A percentile compares a stretch with the other conserved stretches of the same genome.
Evolutionary conservation across 495 filamentous ascomycete genomes (phyloP).

Genomic region (Trypethelium eluteriae): DNA sequence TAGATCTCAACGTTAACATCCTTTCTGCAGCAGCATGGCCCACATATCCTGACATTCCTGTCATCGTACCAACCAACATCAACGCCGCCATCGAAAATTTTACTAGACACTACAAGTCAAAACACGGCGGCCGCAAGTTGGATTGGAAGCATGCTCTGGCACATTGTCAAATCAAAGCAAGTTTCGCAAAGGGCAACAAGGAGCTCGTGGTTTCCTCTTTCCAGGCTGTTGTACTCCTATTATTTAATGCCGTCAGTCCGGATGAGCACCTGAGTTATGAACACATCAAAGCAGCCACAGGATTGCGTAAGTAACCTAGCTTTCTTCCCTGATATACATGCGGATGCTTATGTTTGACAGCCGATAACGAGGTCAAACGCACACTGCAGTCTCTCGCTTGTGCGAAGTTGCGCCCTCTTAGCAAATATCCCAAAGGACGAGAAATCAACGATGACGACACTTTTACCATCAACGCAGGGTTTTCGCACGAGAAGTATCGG

Average conservation of each 20-base stretch:
- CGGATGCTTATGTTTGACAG: slow-evolving; percentile 33
- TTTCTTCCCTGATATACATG: slow-evolving; percentile 18
- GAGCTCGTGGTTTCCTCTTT: slow-evolving; percentile 81
- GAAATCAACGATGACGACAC: slow-evolving; percentile 70
- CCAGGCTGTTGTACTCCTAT: slow-evolving; percentile 81
- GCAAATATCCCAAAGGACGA: slow-evolving; percentile 74
- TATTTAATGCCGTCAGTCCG: slow-evolving; percentile 71
- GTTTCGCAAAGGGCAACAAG: slow-evolving; percentile 69
- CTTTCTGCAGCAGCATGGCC: slow-evolving; percentile 87
- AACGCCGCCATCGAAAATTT: slow-evolving; percentile 61
- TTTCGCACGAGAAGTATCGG: slow-evolving; percentile 73
- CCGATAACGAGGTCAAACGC: slow-evolving; percentile 69
- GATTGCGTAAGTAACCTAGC: slow-evolving; percentile 48
- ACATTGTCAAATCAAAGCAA: slow-evolving; percentile 73
- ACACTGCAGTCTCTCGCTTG: slow-evolving; percentile 93
- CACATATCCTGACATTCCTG: slow-evolving; percentile 70
- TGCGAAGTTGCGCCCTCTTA: slow-evolving; percentile 76
- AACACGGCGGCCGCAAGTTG: slow-evolving; percentile 78
- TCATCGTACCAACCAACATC: slow-evolving; percentile 68
- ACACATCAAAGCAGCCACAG: slow-evolving; percentile 61
- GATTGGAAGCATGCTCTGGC: slow-evolving; percentile 88
- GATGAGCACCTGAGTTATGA: slow-evolving; percentile 55
- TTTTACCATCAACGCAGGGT: slow-evolving; percentile 70
- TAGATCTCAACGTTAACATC: slow-evolving; percentile 81
- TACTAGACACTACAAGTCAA: slow-evolving; percentile 70